Evolutionary conservation across 139 green algal species (phyloP).

Genomic region (Nannochloris sp.): DNA sequence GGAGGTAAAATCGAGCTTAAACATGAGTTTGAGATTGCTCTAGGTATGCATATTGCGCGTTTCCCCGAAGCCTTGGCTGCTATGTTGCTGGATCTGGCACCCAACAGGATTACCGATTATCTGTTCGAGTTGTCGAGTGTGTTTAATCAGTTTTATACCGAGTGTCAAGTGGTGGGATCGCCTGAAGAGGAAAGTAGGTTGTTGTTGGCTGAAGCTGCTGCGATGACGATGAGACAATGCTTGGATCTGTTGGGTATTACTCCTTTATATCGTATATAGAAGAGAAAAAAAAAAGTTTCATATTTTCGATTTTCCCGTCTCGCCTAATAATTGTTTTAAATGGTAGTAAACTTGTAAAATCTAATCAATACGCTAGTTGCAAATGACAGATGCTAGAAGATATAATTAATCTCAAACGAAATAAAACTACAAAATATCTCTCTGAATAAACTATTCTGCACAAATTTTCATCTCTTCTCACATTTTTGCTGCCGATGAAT

Average conservation of each 20-base stretch:
- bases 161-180: slow-evolving; percentile 86
- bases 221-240: slow-evolving; percentile 81
- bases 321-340: too few relatives aligned
- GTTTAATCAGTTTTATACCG: slow-evolving; percentile 93
- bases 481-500: too few relatives aligned
- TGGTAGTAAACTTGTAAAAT: too few relatives aligned
- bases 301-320: too few relatives aligned
- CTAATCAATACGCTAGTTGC: too few relatives aligned
- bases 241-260: slow-evolving; percentile 91
- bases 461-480: too few relatives aligned
- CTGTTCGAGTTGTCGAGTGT: slow-evolving; percentile 79
- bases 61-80: slow-evolving; percentile 76
- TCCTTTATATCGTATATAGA: slow-evolving; percentile 82
- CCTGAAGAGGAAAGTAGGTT: slow-evolving; percentile 78
- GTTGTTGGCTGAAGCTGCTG: slow-evolving; percentile 82
- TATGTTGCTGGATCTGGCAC: slow-evolving; percentile 70
- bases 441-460: too few relatives aligned
- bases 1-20: slow-evolving; percentile 35
- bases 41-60: slow-evolving; percentile 60
- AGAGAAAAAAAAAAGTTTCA: too few relatives aligned
- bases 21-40: slow-evolving; percentile 33
- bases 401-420: too few relatives aligned
- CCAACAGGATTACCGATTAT: slow-evolving; percentile 90
- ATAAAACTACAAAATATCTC: too few relatives aligned
- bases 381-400: too few relatives aligned